These are phyloP conservation scores for Cucumis hystrix DNA, from an alignment of 306 rosid species.

Conservation along the genomic window DNA sequence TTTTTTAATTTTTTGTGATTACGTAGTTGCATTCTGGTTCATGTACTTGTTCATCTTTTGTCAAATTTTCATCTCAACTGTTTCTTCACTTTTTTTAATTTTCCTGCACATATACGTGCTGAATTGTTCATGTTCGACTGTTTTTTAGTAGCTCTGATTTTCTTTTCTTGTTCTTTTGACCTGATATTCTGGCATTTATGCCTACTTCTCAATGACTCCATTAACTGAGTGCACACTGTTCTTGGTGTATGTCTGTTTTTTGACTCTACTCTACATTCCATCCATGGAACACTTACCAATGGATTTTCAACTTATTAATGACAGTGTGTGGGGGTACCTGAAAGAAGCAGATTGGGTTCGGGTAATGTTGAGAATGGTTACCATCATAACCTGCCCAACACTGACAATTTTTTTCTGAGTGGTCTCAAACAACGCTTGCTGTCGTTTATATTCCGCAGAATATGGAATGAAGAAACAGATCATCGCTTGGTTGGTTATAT, in stretches of 20 bases:
- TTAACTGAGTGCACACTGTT: neutral
- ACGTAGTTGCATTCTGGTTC: too few relatives aligned
- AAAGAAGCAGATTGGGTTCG: conserved; percentile 30
- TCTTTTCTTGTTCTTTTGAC: neutral
- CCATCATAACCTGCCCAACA: conserved; percentile 33
- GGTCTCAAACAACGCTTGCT: conserved; percentile 92
- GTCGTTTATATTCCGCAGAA: conserved; percentile 75
- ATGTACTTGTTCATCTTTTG: neutral
- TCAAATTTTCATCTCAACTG: neutral
- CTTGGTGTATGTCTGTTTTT: neutral
- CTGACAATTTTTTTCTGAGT: conserved; percentile 42
- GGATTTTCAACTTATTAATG: conserved; percentile 14
- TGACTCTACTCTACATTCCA: neutral
- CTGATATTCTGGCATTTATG: neutral
- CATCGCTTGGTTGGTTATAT: conserved; percentile 53
- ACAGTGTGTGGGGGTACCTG: conserved; percentile 43
- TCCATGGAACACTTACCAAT: conserved; percentile 20
- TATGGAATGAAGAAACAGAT: conserved; percentile 83
- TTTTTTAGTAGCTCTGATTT: neutral
- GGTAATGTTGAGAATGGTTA: conserved; percentile 43
- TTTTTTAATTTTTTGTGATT: too few relatives aligned
- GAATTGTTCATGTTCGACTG: neutral
- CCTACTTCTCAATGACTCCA: neutral
- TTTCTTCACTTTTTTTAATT: neutral
- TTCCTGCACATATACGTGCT: neutral